Percentiles rank a stretch among this genome's conserved stretches.
Conservation (phyloP, 208 protist genomes). For the Acanthamoeba lenticulata region DNA sequence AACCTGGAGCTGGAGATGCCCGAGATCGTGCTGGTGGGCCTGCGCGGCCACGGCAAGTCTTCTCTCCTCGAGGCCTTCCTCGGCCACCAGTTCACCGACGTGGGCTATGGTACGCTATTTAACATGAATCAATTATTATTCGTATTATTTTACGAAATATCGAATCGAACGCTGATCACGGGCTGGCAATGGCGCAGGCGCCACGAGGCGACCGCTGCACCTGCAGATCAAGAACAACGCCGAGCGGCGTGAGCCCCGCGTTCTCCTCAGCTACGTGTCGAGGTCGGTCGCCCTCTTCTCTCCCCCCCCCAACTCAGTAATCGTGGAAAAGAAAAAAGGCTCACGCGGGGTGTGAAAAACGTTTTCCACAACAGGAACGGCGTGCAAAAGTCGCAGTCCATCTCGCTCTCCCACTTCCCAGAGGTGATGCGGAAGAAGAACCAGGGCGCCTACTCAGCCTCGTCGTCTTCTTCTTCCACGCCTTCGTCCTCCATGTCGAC, state of each 20-base stretch:
- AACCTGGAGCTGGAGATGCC: constrained; percentile 48
- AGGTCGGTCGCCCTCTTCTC: neutral
- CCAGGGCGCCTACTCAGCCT: constrained; percentile 19
- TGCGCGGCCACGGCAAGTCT: constrained; percentile 64
- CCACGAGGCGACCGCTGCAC: neutral
- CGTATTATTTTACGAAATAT: too few relatives aligned
- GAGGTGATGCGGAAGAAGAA: constrained; percentile 57
- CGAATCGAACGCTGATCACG: too few relatives aligned
- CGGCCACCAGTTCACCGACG: constrained; percentile 63
- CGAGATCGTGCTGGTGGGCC: constrained; percentile 67
- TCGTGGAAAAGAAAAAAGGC: neutral
- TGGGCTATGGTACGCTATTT: constrained; percentile 59
- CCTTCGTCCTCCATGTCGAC: neutral
- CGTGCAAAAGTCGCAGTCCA: neutral
- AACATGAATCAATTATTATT: too few relatives aligned
- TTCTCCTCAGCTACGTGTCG: constrained; percentile 14
- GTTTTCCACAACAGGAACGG: neutral
- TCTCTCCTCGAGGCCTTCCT: constrained; percentile 66
- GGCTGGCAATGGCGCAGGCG: neutral
- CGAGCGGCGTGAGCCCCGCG: constrained; percentile 3
- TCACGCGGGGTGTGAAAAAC: neutral
- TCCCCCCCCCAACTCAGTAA: too few relatives aligned
- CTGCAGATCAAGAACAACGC: neutral
- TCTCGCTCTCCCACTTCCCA: constrained; percentile 28
- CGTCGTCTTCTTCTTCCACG: neutral